Base-by-base conservation (phyloP, 331 rosid species). In the Quercus phellos region DNA sequence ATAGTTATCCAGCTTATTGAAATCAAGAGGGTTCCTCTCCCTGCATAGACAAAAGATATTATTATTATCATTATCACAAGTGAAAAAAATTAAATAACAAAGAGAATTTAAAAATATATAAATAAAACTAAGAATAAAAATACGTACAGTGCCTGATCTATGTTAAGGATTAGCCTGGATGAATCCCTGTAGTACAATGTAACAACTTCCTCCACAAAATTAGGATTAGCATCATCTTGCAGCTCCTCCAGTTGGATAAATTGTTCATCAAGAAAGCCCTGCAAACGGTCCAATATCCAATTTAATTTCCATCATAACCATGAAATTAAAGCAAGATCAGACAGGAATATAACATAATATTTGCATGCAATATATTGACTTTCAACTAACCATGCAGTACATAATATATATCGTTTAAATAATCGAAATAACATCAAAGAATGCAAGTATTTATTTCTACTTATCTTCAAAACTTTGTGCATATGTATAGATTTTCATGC, bases 261-360 rank as follows among this genome's bases (percentile, higher is more conserved):
- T 32, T 94, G 98, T 83, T 94, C 98, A 72, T 94, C 98, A 54
- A 94, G 79, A 32, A 78, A 85, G n/a, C 93, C 97, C 97, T 93
- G 85, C 27, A 84, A 14, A 29, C 26, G 4, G 26, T 51, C 26
- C 74, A 53, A 72, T 29, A 38, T 7, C 30, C 38, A 3, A 30
- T 38, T 38, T 38, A 8, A 24, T 50, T 38, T 66, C 16, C 78
- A 58, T 55, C 74, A 55, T 21, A 74, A 74, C 38, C 27, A 8
- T 5, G 11, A 73, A 24, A 10, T 19, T 1, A 55, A 56, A 34
- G 17, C 4, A 46, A 46, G 51, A 3, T 10, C 51, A 46, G 4
- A 46, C 51, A 46, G 51, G 16, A 46, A 10, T 46, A 46, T 46
- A 38, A 38, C 12, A 38, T 38, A 38, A 38, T 38, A 38, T 38